Conservation (phyloP, 2,329 filamentous ascomycete species). For the Albifimbria verrucaria region DNA sequence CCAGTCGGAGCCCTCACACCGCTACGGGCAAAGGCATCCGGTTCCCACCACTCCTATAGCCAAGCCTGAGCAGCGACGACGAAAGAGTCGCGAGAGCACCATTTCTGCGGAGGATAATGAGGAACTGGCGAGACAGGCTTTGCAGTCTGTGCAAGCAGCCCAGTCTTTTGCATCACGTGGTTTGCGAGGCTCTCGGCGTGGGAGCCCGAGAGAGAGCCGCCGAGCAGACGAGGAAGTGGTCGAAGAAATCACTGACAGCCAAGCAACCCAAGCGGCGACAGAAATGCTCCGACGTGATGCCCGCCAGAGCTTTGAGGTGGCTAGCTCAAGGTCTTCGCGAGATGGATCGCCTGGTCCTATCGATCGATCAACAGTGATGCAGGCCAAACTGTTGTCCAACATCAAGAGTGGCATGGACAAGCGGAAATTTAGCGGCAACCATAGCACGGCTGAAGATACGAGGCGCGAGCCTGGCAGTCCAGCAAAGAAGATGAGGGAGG, state of each 20-base stretch:
- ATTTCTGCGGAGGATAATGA: conserved; percentile 68
- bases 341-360: conserved; percentile 41
- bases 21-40: conserved; percentile 36
- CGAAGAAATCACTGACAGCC: conserved; percentile 63
- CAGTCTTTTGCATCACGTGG: conserved; percentile 24
- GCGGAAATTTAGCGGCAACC: conserved; percentile 44
- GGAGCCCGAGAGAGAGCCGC: conserved; percentile 4
- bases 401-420: conserved; percentile 45
- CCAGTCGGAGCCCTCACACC: conserved; percentile 54
- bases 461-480: conserved; percentile 40
- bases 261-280: conserved; percentile 74
- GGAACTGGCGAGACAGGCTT: conserved; percentile 52
- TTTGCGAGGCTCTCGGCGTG: conserved; percentile 24
- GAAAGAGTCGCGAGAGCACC: conserved; percentile 78
- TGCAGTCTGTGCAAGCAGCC: conserved; percentile 50
- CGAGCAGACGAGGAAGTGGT: conserved; percentile 18
- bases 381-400: conserved; percentile 49
- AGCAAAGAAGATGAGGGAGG: conserved; percentile 49
- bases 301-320: conserved; percentile 50
- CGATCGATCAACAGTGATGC: conserved; percentile 43
- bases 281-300: conserved; percentile 66
- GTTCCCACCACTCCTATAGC: conserved; percentile 43
- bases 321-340: conserved; percentile 38
- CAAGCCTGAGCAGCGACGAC: conserved; percentile 40
- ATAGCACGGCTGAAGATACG: conserved; percentile 23